Base-by-base conservation (phyloP, 2,329 filamentous ascomycete species). In the Xylariaceae sp. region DNA sequence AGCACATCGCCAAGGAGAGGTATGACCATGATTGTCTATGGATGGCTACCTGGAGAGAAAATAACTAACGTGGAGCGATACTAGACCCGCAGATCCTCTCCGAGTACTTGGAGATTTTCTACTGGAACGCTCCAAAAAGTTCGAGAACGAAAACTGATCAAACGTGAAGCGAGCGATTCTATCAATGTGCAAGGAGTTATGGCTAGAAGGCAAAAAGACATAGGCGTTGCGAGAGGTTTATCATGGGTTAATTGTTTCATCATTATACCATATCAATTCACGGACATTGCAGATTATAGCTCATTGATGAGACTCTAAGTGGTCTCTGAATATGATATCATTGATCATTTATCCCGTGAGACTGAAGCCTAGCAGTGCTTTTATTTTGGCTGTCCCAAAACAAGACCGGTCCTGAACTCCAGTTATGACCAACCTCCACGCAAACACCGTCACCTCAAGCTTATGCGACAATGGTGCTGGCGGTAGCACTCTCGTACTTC, bases 401-500 rank as follows among this genome's bases (percentile, higher is more conserved):
- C 55, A 59, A 56, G 49, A 53, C 55, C 57, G 38, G 38, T 56
- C 57, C 51, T 49, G 45, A 62, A 62, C 59, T 59, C 59, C 59
- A 48, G 58, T 59, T 59, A 48, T 61, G 55, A 54, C 57, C 54
- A 49, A 42, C 49, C 50, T 45, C 49, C 35, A 52, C 53, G 48
- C 53, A 50, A 44, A 39, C n/a, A n/a, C 45, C 45, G 48, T 42
- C 44, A 37, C 47, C 43, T 47, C 37, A 47, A 63, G 67, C 71
- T 84, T 91, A 95, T 72, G 89, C 82, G 71, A 95, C 89, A 64
- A 95, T 78, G 68, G 89, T 95, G 81, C 80, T 87, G 74, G 91
- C 91, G 61, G 91, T 97, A 69, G 91, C 89, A 71, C 81, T 88
- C 87, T 97, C 91, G 82, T 97, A 97, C 79, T 88, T 90, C 91